Conservation (phyloP, 306 rosid species). For the Glycine soja region DNA sequence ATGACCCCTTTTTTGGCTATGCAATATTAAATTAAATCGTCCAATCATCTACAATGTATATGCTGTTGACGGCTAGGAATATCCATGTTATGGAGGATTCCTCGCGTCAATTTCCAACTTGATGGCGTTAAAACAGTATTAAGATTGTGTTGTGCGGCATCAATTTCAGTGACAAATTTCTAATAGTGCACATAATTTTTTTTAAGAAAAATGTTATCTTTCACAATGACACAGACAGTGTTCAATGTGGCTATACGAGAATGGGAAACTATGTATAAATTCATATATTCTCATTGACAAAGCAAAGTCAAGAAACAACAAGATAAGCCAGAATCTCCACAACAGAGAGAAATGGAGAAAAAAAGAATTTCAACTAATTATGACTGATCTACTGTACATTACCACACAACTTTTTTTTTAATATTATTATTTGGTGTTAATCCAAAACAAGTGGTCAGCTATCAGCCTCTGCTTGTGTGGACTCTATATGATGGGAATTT, state of each 20-base stretch:
- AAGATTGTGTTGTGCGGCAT: slow-evolving; percentile 27
- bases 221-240: not conserved
- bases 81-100: slow-evolving; percentile 43
- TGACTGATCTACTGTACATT: slow-evolving; percentile 2
- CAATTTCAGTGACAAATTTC: slow-evolving; percentile 40
- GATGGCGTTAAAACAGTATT: slow-evolving; percentile 29
- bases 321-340: slow-evolving; percentile 41
- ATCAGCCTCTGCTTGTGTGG: slow-evolving; percentile 34
- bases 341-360: slow-evolving; percentile 24
- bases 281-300: slow-evolving; percentile 18
- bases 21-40: slow-evolving; percentile 28
- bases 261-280: not conserved
- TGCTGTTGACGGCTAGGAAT: slow-evolving; percentile 55
- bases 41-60: slow-evolving; percentile 42
- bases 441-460: slow-evolving; percentile 23
- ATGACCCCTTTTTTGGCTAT: not conserved
- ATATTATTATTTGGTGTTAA: slow-evolving; percentile 1
- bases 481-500: slow-evolving; percentile 30
- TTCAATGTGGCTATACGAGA: slow-evolving; percentile 16
- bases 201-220: slow-evolving; percentile 14
- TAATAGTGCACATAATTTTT: not conserved
- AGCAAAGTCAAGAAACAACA: slow-evolving; percentile 39
- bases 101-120: slow-evolving; percentile 40
- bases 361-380: slow-evolving; percentile 27
- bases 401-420: not conserved